Evolutionary conservation across 2,329 filamentous ascomycete genomes (phyloP).

Genomic region (Pseudohalonectria lignicola): DNA sequence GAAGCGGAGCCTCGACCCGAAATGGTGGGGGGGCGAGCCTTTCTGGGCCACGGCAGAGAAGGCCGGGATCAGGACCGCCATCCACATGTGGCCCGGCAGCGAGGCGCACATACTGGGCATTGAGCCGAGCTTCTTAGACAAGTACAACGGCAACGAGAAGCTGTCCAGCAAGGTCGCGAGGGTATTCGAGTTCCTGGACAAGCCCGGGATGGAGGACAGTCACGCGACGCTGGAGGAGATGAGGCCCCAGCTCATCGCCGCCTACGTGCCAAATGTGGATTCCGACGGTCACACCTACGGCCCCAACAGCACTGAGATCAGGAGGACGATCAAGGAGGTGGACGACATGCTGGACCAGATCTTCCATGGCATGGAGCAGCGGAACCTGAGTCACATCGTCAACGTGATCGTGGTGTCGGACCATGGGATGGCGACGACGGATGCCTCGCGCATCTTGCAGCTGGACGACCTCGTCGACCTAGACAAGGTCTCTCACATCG

Average conservation of each 20-base stretch:
- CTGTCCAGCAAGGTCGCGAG: constrained; percentile 67
- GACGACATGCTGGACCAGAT: constrained; percentile 74
- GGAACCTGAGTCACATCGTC: constrained; percentile 81
- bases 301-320: constrained; percentile 89
- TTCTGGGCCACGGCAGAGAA: constrained; percentile 89
- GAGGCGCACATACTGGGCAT: constrained; percentile 73
- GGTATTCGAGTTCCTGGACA: constrained; percentile 74
- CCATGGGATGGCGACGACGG: constrained; percentile 95
- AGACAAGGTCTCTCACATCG: constrained; percentile 66
- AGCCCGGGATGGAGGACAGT: constrained; percentile 58
- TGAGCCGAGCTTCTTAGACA: constrained; percentile 73
- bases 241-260: constrained; percentile 83
- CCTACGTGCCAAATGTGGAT: constrained; percentile 92
- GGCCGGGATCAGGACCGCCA: constrained; percentile 64
- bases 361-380: constrained; percentile 62
- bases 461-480: constrained; percentile 81
- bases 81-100: constrained; percentile 98
- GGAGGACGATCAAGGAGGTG: constrained; percentile 63
- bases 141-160: constrained; percentile 67
- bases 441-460: constrained; percentile 69
- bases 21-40: constrained; percentile 94
- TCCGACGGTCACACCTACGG: constrained; percentile 77
- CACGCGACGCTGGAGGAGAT: constrained; percentile 36
- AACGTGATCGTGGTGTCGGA: constrained; percentile 96
- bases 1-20: constrained; percentile 61